Evolutionary conservation across 2,329 filamentous ascomycete genomes (phyloP), one percentile per base, ranked within the genome.

Genomic region (Penicillium janthinellum): DNA sequence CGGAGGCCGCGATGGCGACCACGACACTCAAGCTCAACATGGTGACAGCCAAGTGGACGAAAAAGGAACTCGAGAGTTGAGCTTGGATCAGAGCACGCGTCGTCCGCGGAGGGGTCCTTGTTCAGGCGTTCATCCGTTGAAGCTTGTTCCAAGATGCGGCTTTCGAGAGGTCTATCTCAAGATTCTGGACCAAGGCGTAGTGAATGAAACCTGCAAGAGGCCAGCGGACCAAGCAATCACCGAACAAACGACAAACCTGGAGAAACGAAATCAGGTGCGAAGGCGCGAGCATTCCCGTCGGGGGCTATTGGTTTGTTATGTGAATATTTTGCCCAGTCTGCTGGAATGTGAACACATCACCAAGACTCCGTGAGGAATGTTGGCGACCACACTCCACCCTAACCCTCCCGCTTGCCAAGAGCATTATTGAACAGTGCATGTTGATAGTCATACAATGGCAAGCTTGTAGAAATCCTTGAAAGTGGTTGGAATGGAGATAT

Each of bases 1-100:
- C 71, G 49, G 67, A 70, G 52, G 74, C 73, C 59, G 73, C 71
- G 55, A 76, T 70, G 50, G 75, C 75, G 41, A 77, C 69, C 41
- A 74, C 67, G 15, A 70, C 65, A 37, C 68, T 71, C 55, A 75
- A 61, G 49, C 67, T 64, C 59, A 73, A 61, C 74, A 77, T 77
- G 49, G 59, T 6, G 49, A 17, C 72, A 64, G 50, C 51, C 58
- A 58, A 59, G 48, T 42, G 57, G 58, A 44, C 54, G 56, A 34
- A 14, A 14, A n/a, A 38, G 39, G 22, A 56, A 38, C 44, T 17
- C 20, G 8, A 28, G 25, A 31, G 39, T 42, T 49, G 45, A 20
- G 34, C 49, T 31, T 4, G 44, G 35, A 22, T 48, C 58, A 55
- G 38, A 56, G 45, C 8, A 37, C 20, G 55, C 47, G 25, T 48